Conservation (phyloP, 768 basidiomycete species). For the Lentinula lateritia region DNA sequence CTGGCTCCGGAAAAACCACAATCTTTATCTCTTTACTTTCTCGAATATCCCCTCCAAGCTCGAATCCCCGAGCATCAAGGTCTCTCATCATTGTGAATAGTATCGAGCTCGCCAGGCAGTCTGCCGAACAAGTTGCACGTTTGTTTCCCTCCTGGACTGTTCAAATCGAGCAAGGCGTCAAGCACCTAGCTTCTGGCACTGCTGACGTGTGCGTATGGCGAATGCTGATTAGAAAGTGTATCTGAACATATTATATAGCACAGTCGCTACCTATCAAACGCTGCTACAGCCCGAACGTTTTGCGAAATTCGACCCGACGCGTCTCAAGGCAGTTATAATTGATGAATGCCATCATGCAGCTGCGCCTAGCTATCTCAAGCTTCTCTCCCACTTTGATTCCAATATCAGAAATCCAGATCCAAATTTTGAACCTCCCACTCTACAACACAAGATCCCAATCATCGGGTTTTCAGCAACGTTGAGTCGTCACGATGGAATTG, state of each 20-base stretch:
- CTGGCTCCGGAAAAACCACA: slow-evolving; percentile 86
- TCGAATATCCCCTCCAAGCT: slow-evolving; percentile 43
- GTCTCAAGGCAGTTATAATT: slow-evolving; percentile 72
- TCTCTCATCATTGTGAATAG: slow-evolving; percentile 86
- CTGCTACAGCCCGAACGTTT: slow-evolving; percentile 58
- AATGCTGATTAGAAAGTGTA: neutral
- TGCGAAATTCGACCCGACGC: slow-evolving; percentile 66
- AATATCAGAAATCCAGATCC: slow-evolving; percentile 53
- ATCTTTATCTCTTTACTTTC: slow-evolving; percentile 84
- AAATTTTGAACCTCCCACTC: slow-evolving; percentile 27
- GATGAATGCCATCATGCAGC: slow-evolving; percentile 97
- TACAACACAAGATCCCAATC: slow-evolving; percentile 61
- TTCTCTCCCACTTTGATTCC: slow-evolving; percentile 79
- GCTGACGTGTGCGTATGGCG: slow-evolving; percentile 72
- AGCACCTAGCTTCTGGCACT: slow-evolving; percentile 65
- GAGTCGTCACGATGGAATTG: slow-evolving; percentile 84
- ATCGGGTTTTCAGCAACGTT: slow-evolving; percentile 96
- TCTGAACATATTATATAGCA: slow-evolving; percentile 34
- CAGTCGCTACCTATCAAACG: slow-evolving; percentile 88
- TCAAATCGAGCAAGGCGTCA: slow-evolving; percentile 87
- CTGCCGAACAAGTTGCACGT: slow-evolving; percentile 62
- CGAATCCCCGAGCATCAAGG: slow-evolving; percentile 39
- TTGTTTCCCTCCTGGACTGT: slow-evolving; percentile 72
- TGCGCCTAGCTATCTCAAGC: slow-evolving; percentile 76
- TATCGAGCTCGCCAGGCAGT: slow-evolving; percentile 84